Percentiles rank a stretch among this genome's conserved stretches.
These are phyloP conservation scores for Cyamopsis tetragonoloba DNA, from an alignment of 306 rosid genomes.

Conservation along the genomic window DNA sequence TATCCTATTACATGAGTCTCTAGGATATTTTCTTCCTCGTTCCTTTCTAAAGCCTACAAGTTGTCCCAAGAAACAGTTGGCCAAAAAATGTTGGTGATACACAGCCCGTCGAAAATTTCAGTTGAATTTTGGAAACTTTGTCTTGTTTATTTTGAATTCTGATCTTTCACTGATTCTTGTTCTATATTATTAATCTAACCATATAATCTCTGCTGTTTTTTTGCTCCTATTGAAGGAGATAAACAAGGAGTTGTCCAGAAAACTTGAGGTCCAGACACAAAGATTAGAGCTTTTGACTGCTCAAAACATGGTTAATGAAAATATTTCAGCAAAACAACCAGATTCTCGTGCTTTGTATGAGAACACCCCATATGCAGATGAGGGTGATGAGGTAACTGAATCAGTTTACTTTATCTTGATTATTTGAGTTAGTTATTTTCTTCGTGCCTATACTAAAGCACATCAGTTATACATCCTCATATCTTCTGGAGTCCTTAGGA, in stretches of 20 bases:
- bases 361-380: slow-evolving; percentile 73
- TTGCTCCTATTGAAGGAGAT: slow-evolving; percentile 59
- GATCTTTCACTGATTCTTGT: not conserved
- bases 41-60: not conserved
- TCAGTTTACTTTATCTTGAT: not conserved
- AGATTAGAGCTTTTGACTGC: slow-evolving; percentile 93
- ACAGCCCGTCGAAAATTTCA: not conserved
- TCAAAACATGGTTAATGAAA: slow-evolving; percentile 72
- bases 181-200: not conserved
- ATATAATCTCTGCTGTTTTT: slow-evolving; percentile 21
- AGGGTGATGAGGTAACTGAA: slow-evolving; percentile 86
- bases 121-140: not conserved
- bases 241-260: slow-evolving; percentile 75
- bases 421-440: not conserved
- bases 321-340: slow-evolving; percentile 49
- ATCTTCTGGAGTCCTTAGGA: not conserved
- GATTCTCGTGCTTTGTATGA: slow-evolving; percentile 43
- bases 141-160: not conserved
- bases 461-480: slow-evolving; percentile 1
- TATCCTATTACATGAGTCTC: not conserved
- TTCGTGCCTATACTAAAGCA: not conserved
- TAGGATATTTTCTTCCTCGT: not conserved
- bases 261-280: slow-evolving; percentile 93
- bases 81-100: not conserved
- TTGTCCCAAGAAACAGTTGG: not conserved